Evolutionary conservation across 2,329 filamentous ascomycete species (phyloP), one percentile per base, ranked within the genome.

Genomic region (Aspergillus fumigatiaffinis): DNA sequence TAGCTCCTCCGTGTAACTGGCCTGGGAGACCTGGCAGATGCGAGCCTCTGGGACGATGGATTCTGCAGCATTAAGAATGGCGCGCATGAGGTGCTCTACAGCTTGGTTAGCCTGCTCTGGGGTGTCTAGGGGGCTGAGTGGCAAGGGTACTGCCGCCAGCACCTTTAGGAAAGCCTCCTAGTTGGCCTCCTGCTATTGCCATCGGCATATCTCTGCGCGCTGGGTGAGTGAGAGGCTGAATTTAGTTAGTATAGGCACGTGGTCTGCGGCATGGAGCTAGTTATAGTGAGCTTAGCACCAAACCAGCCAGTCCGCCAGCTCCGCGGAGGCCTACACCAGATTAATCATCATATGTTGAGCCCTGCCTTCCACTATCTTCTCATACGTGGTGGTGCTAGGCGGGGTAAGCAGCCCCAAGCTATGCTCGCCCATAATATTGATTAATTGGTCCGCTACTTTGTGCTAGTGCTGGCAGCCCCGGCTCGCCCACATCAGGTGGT

Each of bases 401-500:
- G 49, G 47, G 20, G 55, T 20, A 23, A 55, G 54, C 17, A 54
- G 38, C 14, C 52, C 54, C 14, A 61, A 20, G 6, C 46, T 25
- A 1, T 32, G 35, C 6, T 21, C 10, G 1, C 48, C 51, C 6
- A 41, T 35, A 3, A 56, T 3, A 4, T 54, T 32, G 4, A 61
- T 35, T 4, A 59, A 42, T 1, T 49, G 44, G 4, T 56, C 52
- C 1, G 54, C 56, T n/a, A 32, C 21, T 2, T 52, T 17, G 38
- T 55, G 42, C 3, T 28, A 32, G 49, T 47, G 17, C 12, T 26
- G 10, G 23, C 50, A 50, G 3, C 48, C 48, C 8, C 47, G 35
- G 23, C 58, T 26, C 5, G 55, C 42, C 56, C 35, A 56, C 17
- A 47, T 49, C 28, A 54, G 50, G 46, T 58, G 42, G 32, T 58